A percentile compares a stretch with the other conserved stretches of the same genome.
phyloP scores from a whole-genome alignment of 2,329 filamentous ascomycete species.

The Ophiobolus disseminans region DNA sequence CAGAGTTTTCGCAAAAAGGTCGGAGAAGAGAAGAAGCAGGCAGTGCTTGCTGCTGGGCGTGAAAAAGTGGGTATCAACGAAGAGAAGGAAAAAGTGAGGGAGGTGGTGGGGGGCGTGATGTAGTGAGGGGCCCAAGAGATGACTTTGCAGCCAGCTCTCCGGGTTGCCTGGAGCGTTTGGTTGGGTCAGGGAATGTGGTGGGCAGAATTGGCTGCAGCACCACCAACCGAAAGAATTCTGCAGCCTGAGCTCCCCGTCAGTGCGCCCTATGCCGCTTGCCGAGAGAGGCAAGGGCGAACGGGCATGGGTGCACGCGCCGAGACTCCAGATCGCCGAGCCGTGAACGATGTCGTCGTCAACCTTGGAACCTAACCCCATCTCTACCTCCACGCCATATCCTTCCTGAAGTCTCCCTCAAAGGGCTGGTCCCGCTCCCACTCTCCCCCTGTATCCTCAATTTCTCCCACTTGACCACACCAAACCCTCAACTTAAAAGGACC shows the following conservation, averaged over 20 bases:
- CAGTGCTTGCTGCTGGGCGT: constrained; percentile 59
- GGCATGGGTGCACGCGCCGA: constrained; percentile 10
- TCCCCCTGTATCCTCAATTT: constrained; percentile 9
- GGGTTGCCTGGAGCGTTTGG: constrained; percentile 22
- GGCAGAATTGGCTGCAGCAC: constrained; percentile 7
- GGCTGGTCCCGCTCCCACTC: constrained; percentile 26
- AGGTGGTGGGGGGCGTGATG: constrained; percentile 46
- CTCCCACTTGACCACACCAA: constrained; percentile 5
- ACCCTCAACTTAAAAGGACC: no score
- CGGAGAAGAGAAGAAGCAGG: constrained; percentile 47
- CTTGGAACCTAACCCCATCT: constrained; percentile 11
- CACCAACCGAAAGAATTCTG: constrained; percentile 23
- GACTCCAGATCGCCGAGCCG: constrained; percentile 8
- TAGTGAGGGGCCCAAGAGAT: constrained; percentile 39
- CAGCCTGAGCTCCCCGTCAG: constrained; percentile 13
- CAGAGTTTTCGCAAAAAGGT: constrained; percentile 39
- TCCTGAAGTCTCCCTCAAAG: constrained; percentile 4
- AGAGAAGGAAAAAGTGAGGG: constrained; percentile 57
- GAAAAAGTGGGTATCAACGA: constrained; percentile 61
- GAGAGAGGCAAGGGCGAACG: constrained; percentile 18
- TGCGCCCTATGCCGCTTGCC: constrained; percentile 9
- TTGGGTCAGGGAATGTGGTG: constrained; percentile 12
- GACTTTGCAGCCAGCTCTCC: constrained; percentile 41
- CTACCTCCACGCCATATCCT: constrained; percentile 16
- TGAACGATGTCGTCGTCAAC: constrained; percentile 12